A percentile compares a stretch with the other conserved stretches of the same genome.
These are phyloP conservation scores for Xylariaceae sp. DNA, from an alignment of 2,329 filamentous ascomycete species.

Conservation along the genomic window DNA sequence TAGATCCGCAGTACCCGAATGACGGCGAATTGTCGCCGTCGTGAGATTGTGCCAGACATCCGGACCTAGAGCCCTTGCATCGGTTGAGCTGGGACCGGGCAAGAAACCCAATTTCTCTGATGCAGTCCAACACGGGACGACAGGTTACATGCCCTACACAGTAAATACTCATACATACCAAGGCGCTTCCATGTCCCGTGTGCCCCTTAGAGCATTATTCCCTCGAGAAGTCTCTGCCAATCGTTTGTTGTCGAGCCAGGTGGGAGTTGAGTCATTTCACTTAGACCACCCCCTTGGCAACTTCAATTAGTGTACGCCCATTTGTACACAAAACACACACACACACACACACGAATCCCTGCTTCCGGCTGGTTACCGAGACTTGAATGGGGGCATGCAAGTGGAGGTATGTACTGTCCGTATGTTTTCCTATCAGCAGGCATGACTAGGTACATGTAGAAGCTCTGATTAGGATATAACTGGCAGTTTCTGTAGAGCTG, in stretches of 20 bases:
- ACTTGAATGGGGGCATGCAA: neutral
- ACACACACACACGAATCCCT: neutral
- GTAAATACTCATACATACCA: neutral
- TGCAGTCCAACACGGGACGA: conserved; percentile 3
- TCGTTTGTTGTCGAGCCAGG: conserved; percentile 1
- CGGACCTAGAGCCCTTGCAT: conserved; percentile 3
- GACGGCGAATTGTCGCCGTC: neutral
- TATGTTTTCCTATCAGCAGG: neutral
- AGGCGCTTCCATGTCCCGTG: neutral
- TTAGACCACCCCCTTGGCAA: neutral
- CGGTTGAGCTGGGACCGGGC: neutral
- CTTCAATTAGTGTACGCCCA: neutral
- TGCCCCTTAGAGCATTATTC: conserved; percentile 2
- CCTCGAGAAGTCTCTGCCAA: conserved; percentile 3
- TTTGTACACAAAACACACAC: neutral
- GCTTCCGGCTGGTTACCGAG: conserved; percentile 5
- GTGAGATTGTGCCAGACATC: neutral
- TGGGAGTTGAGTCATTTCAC: conserved; percentile 11
- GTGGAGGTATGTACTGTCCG: neutral
- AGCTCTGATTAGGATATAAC: neutral
- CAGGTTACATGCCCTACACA: conserved; percentile 1
- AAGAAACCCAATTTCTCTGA: neutral
- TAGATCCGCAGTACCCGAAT: neutral
- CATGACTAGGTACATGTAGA: neutral
- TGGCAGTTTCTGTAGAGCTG: neutral